Percentiles rank a stretch among this genome's conserved stretches.
These are phyloP conservation scores for Trichomonascus vanleenenianus DNA, from an alignment of 805 yeast genomes.

Conservation along the genomic window DNA sequence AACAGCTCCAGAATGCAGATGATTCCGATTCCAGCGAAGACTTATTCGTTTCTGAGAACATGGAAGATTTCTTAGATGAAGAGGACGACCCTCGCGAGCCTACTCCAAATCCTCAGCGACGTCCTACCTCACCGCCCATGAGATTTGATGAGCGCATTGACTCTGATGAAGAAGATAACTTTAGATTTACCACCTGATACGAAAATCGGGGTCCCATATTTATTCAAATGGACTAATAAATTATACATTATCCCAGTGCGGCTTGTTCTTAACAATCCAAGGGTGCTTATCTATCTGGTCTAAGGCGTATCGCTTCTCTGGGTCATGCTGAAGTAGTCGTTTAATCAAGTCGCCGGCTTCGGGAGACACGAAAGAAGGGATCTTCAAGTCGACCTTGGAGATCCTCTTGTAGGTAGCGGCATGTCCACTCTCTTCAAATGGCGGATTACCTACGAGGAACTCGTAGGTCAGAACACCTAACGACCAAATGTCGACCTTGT, in stretches of 20 bases:
- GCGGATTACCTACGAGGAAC: slow-evolving; percentile 80
- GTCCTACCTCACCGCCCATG: too few species aligned
- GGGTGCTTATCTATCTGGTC: slow-evolving; percentile 65
- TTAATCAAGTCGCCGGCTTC: slow-evolving; percentile 74
- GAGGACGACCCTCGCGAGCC: too few species aligned
- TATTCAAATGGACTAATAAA: slow-evolving; percentile 7
- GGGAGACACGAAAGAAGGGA: slow-evolving; percentile 60
- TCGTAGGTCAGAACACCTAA: slow-evolving; percentile 83
- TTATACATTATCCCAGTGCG: slow-evolving; percentile 42
- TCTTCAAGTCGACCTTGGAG: slow-evolving; percentile 61
- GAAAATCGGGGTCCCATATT: not conserved
- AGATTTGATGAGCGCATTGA: not conserved
- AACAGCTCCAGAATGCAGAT: not conserved
- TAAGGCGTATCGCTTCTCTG: slow-evolving; percentile 56
- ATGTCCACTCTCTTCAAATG: slow-evolving; percentile 81
- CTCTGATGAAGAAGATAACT: not conserved
- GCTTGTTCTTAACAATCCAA: slow-evolving; percentile 66
- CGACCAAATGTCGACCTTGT: slow-evolving; percentile 85
- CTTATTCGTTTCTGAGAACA: too few species aligned
- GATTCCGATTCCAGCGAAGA: not conserved
- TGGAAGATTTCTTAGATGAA: too few species aligned
- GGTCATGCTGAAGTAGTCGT: slow-evolving; percentile 56
- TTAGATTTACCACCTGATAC: slow-evolving; percentile 1
- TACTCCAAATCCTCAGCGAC: too few species aligned
- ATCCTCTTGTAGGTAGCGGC: slow-evolving; percentile 70